These are phyloP conservation scores for Pythium oligandrum DNA, from an alignment of 352 stramenopile genomes.

Conservation along the genomic window DNA sequence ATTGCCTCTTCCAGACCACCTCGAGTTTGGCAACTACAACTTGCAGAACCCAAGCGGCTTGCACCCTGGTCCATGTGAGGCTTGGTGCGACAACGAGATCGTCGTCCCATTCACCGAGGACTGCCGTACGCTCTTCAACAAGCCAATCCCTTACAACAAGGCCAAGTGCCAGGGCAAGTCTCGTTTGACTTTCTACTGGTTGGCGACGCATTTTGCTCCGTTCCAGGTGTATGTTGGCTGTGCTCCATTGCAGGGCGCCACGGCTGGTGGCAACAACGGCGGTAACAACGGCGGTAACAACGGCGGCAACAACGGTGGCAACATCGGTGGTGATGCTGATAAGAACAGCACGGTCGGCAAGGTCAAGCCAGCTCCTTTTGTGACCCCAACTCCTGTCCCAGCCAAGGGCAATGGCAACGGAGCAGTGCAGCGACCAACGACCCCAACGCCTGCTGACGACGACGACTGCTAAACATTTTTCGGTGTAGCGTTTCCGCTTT, in stretches of 20 bases:
- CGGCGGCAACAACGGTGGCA: constrained; percentile 1
- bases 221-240: constrained; percentile 49
- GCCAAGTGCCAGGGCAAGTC: constrained; percentile 32
- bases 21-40: constrained; percentile 11
- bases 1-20: constrained; percentile 7
- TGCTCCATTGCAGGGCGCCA: not conserved
- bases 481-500: no score
- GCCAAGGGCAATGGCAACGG: no score
- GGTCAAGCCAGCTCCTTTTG: no score
- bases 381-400: no score
- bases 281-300: not conserved
- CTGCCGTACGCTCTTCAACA: constrained; percentile 16
- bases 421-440: no score
- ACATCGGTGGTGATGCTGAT: not conserved
- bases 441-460: no score
- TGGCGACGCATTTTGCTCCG: constrained; percentile 32
- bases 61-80: constrained; percentile 36
- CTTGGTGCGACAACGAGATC: constrained; percentile 40
- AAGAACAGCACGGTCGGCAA: not conserved
- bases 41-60: not conserved
- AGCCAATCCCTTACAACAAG: constrained; percentile 29
- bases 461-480: no score
- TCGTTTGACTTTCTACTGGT: constrained; percentile 46
- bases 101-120: constrained; percentile 30
- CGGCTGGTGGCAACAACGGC: not conserved